Evolutionary conservation across 192 early-diverging fungal species (phyloP), one percentile per base, ranked within the genome.

Genomic region (Linnemannia schmuckeri): DNA sequence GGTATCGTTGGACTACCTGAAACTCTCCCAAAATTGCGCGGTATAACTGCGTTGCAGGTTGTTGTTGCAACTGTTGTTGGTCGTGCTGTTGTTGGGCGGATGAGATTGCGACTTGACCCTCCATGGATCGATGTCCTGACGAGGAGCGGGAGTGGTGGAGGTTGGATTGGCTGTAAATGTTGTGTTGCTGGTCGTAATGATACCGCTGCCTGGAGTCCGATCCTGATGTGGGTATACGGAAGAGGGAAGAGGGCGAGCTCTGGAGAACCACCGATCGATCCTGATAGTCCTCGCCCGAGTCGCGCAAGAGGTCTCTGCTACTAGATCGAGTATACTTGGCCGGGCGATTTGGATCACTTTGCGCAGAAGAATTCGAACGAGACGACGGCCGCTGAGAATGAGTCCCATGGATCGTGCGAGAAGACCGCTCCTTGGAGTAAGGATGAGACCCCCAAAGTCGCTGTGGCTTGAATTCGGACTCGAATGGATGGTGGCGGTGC

Each of bases 371-470:
- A n/a, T 5, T 41, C 7, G 70, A 66, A 3, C 61, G 61, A 35
- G 27, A 33, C 9, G 30, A 66, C 8, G 61, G 61, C 61, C 61
- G 61, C 42, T 55, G 46, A 41, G 42, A 27, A 72, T 61, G 30
- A 22, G 77, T 40, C 24, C 66, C 76, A 6, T 30, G 38, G 30
- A 3, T 0, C 20, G 38, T 9, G 47, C 77, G 77, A 38, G 49
- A 42, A 4, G 30, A 24, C 15, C 55, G 15, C 30, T 47, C 63
- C 49, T 69, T 63, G 18, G 73, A 72, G 40, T 82, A 82, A 41
- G 80, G 74, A 54, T 82, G 74, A 22, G 80, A 82, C 42, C 80
- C 80, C 73, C 73, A 82, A 27, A 76, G 73, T 33, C 74, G 74
- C 69, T 82, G 80, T 0, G 80, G 80, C n/a, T 72, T 55, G 41